These are phyloP conservation scores for Crucibulum laeve DNA, from an alignment of 768 basidiomycete species.

Conservation along the genomic window DNA sequence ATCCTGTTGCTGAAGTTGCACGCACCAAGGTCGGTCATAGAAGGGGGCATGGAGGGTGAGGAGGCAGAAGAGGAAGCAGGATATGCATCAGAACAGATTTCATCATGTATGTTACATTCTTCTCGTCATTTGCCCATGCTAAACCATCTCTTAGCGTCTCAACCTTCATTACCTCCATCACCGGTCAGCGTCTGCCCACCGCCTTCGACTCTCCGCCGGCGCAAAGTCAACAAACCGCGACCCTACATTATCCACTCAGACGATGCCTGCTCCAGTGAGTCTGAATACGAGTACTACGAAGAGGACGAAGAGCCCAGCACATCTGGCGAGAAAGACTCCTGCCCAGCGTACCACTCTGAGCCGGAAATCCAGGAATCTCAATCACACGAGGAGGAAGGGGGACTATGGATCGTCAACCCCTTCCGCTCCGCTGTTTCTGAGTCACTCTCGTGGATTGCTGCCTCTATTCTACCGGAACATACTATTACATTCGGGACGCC, in stretches of 20 bases:
- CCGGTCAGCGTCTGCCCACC: background rate
- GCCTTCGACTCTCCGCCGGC: background rate
- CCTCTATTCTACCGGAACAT: conserved; percentile 26
- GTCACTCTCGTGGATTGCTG: conserved; percentile 23
- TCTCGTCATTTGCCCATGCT: background rate
- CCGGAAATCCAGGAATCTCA: background rate
- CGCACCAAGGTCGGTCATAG: too few species aligned
- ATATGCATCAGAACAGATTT: background rate
- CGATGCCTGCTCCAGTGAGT: background rate
- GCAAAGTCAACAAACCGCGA: background rate
- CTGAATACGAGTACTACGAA: background rate
- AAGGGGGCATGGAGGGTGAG: background rate
- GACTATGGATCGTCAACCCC: background rate
- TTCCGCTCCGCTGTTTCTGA: background rate
- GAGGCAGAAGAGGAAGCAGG: background rate
- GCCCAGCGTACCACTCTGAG: background rate
- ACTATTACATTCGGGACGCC: conserved; percentile 8
- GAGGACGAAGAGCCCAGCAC: background rate
- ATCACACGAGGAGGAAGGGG: background rate
- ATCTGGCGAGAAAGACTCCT: background rate
- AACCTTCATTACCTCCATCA: background rate
- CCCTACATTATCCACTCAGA: background rate
- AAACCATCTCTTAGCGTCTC: background rate
- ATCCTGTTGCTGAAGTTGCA: conserved; percentile 20
- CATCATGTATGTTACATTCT: too few species aligned